Evolutionary conservation across 768 basidiomycete species (phyloP), one percentile per base, ranked within the genome.

Genomic region (Mycena amicta): DNA sequence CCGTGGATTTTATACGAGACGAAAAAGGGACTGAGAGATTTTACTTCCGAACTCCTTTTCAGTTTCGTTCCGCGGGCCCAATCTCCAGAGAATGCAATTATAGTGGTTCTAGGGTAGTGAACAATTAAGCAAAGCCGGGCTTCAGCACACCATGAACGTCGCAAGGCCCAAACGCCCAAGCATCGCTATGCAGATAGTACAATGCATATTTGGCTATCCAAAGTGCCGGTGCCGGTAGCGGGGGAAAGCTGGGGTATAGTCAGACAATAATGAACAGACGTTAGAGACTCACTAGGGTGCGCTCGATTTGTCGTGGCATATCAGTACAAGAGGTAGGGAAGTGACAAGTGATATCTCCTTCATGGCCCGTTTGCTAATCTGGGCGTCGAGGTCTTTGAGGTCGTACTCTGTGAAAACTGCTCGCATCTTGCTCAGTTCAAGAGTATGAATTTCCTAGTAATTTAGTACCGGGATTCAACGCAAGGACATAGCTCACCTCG

Each of bases 381-480:
- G 15, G 12, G 12, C 22, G 8, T 62, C 61, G 15, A 62, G 49
- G 11, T 62, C 61, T 6, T 46, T 43, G 5, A 62, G 33, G 12
- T 62, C 56, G 26, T 57, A 20, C 50, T 62, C 61, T 3, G 61
- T 57, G 15, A 62, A 57, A 2, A n/a, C 60, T 0, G 37, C 56
- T 6, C 60, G 53, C 56, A 61, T 57, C 1, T 47, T 47, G 30
- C 46, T 43, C 1, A 56, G 53, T 3, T 55, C 60, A 28, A 61
- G 60, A 11, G n/a, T 29, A 8, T 43, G 47, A 22, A 61, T 57
- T 45, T 57, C 60, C 60, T 61, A 40, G 37, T 22, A 16, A 20
- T 1, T 18, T 5, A 37, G 33, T n/a, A 5, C 13, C 15, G 20
- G 43, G 5, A n/a, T 6, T 23, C 5, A 20, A 5, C 30, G 37